Evolutionary conservation across 139 green algal species (phyloP).

Genomic region (Zygnema cylindricum): DNA sequence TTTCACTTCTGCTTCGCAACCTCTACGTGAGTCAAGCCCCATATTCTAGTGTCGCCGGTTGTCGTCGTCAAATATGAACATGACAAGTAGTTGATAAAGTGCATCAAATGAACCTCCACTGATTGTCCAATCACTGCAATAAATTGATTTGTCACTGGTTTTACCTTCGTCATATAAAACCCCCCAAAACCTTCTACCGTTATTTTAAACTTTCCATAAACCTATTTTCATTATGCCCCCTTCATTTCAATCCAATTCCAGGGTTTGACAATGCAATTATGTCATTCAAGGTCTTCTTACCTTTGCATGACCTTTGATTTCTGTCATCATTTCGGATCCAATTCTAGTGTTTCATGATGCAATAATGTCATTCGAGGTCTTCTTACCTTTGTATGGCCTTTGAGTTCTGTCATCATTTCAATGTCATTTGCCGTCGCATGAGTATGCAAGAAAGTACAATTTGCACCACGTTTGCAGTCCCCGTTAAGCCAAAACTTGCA

Average conservation of each 20-base stretch:
- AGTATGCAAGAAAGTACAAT: constrained; percentile 39
- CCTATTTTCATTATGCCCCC: too few relatives aligned
- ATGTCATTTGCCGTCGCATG: constrained; percentile 33
- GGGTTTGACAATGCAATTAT: neutral
- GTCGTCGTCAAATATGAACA: too few relatives aligned
- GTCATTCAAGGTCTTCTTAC: neutral
- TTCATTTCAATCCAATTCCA: too few relatives aligned
- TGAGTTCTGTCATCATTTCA: constrained; percentile 54
- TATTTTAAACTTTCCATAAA: neutral
- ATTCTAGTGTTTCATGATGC: neutral
- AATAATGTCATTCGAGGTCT: neutral
- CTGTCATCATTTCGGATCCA: too few relatives aligned
- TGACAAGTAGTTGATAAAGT: too few relatives aligned
- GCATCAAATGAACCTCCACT: too few relatives aligned
- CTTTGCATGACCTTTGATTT: neutral
- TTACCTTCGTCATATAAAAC: too few relatives aligned
- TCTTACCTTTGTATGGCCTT: constrained; percentile 45
- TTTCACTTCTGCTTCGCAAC: too few relatives aligned
- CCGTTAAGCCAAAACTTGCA: constrained; percentile 50
- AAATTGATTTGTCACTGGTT: too few relatives aligned
- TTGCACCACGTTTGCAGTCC: constrained; percentile 9
- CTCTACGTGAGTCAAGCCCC: too few relatives aligned
- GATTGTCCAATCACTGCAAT: too few relatives aligned
- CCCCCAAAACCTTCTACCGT: neutral
- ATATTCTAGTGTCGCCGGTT: too few relatives aligned